phyloP scores from a whole-genome alignment of 2,329 filamentous ascomycete species.

The Fusarium annulatum region DNA sequence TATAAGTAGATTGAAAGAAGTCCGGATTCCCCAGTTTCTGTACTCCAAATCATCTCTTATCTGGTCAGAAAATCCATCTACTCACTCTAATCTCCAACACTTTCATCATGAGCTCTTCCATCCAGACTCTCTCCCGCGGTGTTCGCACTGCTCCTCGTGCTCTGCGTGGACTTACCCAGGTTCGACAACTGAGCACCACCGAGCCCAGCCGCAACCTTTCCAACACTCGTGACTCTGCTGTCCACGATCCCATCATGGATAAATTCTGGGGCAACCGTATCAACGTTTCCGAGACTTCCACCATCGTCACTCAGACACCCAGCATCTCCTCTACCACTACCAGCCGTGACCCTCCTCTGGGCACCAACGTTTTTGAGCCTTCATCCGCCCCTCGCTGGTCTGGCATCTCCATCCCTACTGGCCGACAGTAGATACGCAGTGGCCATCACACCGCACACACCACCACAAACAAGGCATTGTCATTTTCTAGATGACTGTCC shows the following conservation, averaged over 20 bases:
- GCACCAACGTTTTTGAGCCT: conserved; percentile 37
- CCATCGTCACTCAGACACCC: conserved; percentile 1
- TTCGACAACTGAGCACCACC: conserved; percentile 32
- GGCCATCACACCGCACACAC: neutral
- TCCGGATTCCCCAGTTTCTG: neutral
- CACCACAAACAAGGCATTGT: neutral
- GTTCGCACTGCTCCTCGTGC: conserved; percentile 24
- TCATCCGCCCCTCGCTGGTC: conserved; percentile 40
- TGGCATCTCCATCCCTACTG: conserved; percentile 12
- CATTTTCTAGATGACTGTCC: neutral
- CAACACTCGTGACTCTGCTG: conserved; percentile 29
- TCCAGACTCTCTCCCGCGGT: conserved; percentile 36
- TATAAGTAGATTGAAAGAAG: conserved; percentile 16
- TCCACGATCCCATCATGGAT: conserved; percentile 41
- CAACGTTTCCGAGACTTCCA: conserved; percentile 11
- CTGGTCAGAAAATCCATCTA: neutral
- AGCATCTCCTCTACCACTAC: conserved; percentile 1
- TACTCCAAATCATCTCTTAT: neutral
- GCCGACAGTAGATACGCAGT: conserved; percentile 1
- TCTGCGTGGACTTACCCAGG: conserved; percentile 21
- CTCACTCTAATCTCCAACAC: neutral
- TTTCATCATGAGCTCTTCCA: conserved; percentile 36
- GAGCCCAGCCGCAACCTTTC: conserved; percentile 16
- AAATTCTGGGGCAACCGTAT: conserved; percentile 31
- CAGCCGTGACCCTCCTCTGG: conserved; percentile 38